Percentiles rank a stretch among this genome's conserved stretches.
These are phyloP conservation scores for Penicillium maclennaniae DNA, from an alignment of 495 filamentous ascomycete genomes.

Conservation along the genomic window DNA sequence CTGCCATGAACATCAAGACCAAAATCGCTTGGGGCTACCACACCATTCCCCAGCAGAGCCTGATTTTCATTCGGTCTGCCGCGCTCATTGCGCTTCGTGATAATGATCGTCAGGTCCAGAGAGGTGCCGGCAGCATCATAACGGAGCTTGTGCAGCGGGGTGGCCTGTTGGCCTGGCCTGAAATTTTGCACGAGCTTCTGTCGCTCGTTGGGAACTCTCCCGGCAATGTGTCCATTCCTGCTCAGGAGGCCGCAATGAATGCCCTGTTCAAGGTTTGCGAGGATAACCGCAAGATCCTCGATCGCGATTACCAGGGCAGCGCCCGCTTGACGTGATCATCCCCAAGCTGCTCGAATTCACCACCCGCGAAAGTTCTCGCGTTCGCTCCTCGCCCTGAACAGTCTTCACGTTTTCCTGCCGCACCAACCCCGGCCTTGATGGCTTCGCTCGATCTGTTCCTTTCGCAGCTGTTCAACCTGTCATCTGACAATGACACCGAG, in stretches of 20 bases:
- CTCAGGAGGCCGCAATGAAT: constrained; percentile 91
- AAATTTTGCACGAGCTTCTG: constrained; percentile 77
- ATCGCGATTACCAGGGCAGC: constrained; percentile 82
- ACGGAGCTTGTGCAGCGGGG: constrained; percentile 88
- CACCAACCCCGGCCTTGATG: constrained; percentile 70
- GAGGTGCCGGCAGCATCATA: constrained; percentile 86
- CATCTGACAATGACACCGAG: constrained; percentile 68
- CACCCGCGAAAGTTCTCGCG: constrained; percentile 63
- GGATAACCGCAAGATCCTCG: constrained; percentile 83
- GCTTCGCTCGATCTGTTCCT: constrained; percentile 74
- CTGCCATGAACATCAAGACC: constrained; percentile 93
- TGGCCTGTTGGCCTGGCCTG: constrained; percentile 86
- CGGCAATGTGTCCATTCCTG: constrained; percentile 60
- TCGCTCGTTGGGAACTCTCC: constrained; percentile 67
- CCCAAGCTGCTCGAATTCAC: constrained; percentile 89
- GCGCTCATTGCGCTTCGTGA: constrained; percentile 79
- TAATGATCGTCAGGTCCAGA: constrained; percentile 74
- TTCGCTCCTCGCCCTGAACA: constrained; percentile 75
- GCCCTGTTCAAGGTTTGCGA: constrained; percentile 94
- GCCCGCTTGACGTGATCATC: constrained; percentile 82
- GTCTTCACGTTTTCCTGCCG: constrained; percentile 87
- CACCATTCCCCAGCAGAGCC: constrained; percentile 63
- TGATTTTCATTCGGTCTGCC: constrained; percentile 72
- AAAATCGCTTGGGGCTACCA: constrained; percentile 71
- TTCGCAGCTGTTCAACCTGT: constrained; percentile 74